phyloP scores from a whole-genome alignment of 495 filamentous ascomycete genomes.

The Chaetomium fimeti region DNA sequence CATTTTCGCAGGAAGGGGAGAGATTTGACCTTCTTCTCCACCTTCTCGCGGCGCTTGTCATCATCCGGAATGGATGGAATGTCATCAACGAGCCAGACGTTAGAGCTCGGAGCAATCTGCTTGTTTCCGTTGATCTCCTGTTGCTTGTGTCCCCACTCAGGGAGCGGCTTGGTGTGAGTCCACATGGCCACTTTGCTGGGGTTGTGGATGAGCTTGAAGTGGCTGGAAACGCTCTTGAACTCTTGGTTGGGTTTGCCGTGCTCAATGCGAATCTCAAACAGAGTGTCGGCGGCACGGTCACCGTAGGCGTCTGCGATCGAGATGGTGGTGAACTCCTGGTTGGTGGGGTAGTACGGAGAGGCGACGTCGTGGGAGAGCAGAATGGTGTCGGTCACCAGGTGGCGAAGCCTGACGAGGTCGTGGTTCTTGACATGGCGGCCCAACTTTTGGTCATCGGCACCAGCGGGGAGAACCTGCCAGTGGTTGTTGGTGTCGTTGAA shows the following conservation, averaged over 20 bases:
- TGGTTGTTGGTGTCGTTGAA: slow-evolving; percentile 99
- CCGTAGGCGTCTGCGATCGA: slow-evolving; percentile 67
- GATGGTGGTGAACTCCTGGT: slow-evolving; percentile 96
- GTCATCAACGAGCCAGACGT: slow-evolving; percentile 91
- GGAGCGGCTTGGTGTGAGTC: slow-evolving; percentile 90
- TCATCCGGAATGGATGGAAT: slow-evolving; percentile 71
- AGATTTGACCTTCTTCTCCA: slow-evolving; percentile 72
- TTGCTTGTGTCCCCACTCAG: slow-evolving; percentile 95
- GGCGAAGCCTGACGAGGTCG: slow-evolving; percentile 83
- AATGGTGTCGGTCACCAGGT: slow-evolving; percentile 81
- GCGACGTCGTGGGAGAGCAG: slow-evolving; percentile 96
- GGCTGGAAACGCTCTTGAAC: slow-evolving; percentile 82
- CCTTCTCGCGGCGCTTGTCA: slow-evolving; percentile 68
- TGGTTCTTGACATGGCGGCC: slow-evolving; percentile 74
- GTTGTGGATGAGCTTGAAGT: slow-evolving; percentile 92
- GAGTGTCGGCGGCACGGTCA: slow-evolving; percentile 80
- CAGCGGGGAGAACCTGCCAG: slow-evolving; percentile 83
- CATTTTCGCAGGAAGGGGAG: slow-evolving; percentile 91
- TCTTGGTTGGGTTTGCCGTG: slow-evolving; percentile 77
- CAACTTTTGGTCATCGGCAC: slow-evolving; percentile 50
- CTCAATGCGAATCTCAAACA: slow-evolving; percentile 92
- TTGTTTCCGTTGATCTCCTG: slow-evolving; percentile 99
- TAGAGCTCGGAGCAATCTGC: slow-evolving; percentile 83
- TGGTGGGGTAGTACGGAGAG: slow-evolving; percentile 95
- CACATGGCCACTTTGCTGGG: slow-evolving; percentile 97